Conservation (phyloP, 345 rosid species). For the Linum trigynum region DNA sequence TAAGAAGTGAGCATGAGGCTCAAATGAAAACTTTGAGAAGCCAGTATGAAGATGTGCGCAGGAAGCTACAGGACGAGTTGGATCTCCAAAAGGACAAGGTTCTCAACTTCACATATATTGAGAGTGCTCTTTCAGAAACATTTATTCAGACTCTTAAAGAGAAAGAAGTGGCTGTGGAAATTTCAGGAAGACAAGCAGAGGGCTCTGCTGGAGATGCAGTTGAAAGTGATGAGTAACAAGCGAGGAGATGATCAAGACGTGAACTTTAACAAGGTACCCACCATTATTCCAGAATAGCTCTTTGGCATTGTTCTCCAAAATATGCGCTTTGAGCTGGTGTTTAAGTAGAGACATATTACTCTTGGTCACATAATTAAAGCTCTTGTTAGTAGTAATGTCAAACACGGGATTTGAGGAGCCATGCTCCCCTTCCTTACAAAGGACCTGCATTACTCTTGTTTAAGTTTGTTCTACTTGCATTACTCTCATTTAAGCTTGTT, state of each 20-base stretch:
- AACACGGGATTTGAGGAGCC: too few relatives aligned
- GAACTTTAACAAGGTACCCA: slow-evolving; percentile 48
- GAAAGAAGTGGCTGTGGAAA: slow-evolving; percentile 3
- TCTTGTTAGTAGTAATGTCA: too few relatives aligned
- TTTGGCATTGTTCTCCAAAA: neutral
- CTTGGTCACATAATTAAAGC: neutral
- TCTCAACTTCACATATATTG: slow-evolving; percentile 1
- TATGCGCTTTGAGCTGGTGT: neutral
- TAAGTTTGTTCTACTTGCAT: too few relatives aligned
- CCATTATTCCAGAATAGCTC: neutral
- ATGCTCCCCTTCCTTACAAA: too few relatives aligned
- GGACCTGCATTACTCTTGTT: neutral
- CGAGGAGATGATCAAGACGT: slow-evolving; percentile 74
- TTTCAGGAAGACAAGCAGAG: slow-evolving; percentile 77
- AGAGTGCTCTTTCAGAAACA: neutral
- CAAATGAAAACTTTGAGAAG: slow-evolving; percentile 55
- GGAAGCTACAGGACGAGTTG: slow-evolving; percentile 58
- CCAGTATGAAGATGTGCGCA: slow-evolving; percentile 68
- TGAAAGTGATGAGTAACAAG: slow-evolving; percentile 84
- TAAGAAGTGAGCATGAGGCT: slow-evolving; percentile 68
- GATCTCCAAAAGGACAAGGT: slow-evolving; percentile 66
- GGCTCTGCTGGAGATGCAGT: slow-evolving; percentile 78
- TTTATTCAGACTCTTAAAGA: neutral
- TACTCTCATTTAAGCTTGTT: too few relatives aligned
- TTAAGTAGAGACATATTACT: neutral